Evolutionary conservation across 2,329 filamentous ascomycete genomes (phyloP), one percentile per base, ranked within the genome.

Genomic region (Penicillium concentricum): DNA sequence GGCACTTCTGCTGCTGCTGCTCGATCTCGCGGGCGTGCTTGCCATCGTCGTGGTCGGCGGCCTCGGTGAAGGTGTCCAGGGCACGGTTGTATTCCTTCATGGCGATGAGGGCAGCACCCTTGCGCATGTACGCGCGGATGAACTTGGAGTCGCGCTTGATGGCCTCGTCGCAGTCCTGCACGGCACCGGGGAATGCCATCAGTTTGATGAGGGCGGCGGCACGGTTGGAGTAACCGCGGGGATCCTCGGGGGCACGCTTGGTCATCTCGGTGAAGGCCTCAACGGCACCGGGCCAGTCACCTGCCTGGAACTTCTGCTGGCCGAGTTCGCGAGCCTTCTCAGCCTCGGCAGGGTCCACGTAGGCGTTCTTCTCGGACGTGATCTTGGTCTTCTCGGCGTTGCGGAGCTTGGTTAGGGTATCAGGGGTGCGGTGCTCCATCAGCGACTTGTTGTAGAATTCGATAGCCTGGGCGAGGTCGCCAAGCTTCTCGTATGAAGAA

Each of bases 11-110:
- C 75, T 93, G 90, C 78, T 96, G 91, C 74, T 90, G 85, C 70
- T 97, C 91, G 68, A 99, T 96, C 80, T 99, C 94, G 39, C 91
- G 86, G 0, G 88, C 82, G 72, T 97, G 94, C 72, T 91, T 91
- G 58, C 89, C 87, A 65, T 82, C 82, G 74, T 99, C 94, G 58
- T 95, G 84, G 66, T 86, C 82, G 9, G 83, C 80, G 1, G 95
- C 94, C 72, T 92, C 90, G 38, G 85, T 85, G 79, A 92, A 96
- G 8, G 88, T 89, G 72, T 99, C 94, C 57, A 97, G 81, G 72
- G 90, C 95, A 75, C 92, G 93, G 76, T 88, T 96, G 82, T 96
- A 97, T 77, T 99, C 93, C 76, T 94, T 91, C 94, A 99, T 99
- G 68, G 92, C 92, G 66, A 94, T 92, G 76, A 93, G 91, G 41